Evolutionary conservation across 2,329 filamentous ascomycete species (phyloP).

Genomic region (Alternaria incomplexa): DNA sequence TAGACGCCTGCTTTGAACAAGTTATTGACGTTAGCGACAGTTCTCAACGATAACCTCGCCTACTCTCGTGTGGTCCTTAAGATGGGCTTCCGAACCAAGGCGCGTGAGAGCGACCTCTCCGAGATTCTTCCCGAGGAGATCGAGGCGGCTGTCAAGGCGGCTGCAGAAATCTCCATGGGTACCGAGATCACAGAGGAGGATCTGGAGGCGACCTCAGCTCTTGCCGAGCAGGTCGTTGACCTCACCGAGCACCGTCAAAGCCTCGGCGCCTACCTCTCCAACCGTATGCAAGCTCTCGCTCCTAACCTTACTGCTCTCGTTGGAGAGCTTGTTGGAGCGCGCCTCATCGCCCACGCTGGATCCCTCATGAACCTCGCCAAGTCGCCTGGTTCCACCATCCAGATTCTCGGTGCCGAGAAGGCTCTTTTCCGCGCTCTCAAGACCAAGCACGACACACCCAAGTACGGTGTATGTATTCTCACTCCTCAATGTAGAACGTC

Average conservation of each 20-base stretch:
- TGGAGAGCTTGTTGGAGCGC: slow-evolving; percentile 90
- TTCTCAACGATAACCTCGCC: slow-evolving; percentile 72
- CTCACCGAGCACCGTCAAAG: slow-evolving; percentile 83
- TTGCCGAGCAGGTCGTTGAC: slow-evolving; percentile 91
- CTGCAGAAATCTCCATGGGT: slow-evolving; percentile 97
- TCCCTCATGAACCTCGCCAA: slow-evolving; percentile 95
- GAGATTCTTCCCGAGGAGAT: slow-evolving; percentile 90
- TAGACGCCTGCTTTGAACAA: neutral
- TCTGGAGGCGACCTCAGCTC: slow-evolving; percentile 86
- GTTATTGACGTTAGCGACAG: neutral
- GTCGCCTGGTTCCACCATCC: slow-evolving; percentile 91
- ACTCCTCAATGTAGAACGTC: slow-evolving; percentile 72
- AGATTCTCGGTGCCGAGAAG: slow-evolving; percentile 98
- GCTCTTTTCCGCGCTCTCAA: slow-evolving; percentile 97
- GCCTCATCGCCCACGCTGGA: slow-evolving; percentile 92
- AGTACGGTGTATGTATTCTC: slow-evolving; percentile 70
- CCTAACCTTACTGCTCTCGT: slow-evolving; percentile 94
- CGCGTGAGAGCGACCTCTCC: slow-evolving; percentile 75
- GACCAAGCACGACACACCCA: slow-evolving; percentile 98
- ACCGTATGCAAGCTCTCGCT: slow-evolving; percentile 95
- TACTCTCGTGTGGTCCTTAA: slow-evolving; percentile 87
- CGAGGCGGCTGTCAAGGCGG: slow-evolving; percentile 87
- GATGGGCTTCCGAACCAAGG: slow-evolving; percentile 87
- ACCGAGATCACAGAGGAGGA: slow-evolving; percentile 95
- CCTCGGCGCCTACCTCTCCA: slow-evolving; percentile 86